These are phyloP conservation scores for Penicillium atrosanguineum DNA, from an alignment of 495 filamentous ascomycete species.

Conservation along the genomic window DNA sequence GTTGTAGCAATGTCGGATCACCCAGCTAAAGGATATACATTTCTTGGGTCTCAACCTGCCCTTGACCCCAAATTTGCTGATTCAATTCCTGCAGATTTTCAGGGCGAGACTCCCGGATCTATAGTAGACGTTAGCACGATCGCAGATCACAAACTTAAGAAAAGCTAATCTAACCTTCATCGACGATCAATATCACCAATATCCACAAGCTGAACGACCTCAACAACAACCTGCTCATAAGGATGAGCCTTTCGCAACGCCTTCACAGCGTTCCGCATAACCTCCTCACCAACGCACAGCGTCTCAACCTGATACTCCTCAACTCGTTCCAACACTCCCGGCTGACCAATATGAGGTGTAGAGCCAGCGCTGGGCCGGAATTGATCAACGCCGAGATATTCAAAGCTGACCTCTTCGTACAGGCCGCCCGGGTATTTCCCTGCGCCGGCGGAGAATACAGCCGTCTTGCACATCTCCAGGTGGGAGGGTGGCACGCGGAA, in stretches of 20 bases:
- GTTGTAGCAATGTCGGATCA: too few relatives aligned
- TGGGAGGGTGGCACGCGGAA: constrained; percentile 54
- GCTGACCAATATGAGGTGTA: constrained; percentile 56
- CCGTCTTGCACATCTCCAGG: constrained; percentile 52
- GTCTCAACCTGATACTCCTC: constrained; percentile 55
- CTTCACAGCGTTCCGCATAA: constrained; percentile 30
- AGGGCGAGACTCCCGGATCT: neutral
- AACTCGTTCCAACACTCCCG: constrained; percentile 47
- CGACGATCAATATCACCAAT: neutral
- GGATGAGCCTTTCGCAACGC: constrained; percentile 53
- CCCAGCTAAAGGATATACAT: too few relatives aligned
- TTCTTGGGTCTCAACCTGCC: too few relatives aligned
- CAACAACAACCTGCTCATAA: constrained; percentile 16
- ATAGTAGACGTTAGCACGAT: neutral
- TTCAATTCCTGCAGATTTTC: too few relatives aligned
- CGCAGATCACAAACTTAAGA: neutral
- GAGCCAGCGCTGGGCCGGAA: constrained; percentile 56
- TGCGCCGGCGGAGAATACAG: constrained; percentile 63
- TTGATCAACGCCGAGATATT: constrained; percentile 54
- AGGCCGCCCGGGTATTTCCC: constrained; percentile 59
- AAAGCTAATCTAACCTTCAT: neutral
- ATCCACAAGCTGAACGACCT: constrained; percentile 1
- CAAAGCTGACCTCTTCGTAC: constrained; percentile 63
- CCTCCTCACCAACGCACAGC: constrained; percentile 37
- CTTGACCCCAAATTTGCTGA: too few relatives aligned